Conservation (phyloP, 2,329 filamentous ascomycete species). For the Aspergillus awamori region DNA sequence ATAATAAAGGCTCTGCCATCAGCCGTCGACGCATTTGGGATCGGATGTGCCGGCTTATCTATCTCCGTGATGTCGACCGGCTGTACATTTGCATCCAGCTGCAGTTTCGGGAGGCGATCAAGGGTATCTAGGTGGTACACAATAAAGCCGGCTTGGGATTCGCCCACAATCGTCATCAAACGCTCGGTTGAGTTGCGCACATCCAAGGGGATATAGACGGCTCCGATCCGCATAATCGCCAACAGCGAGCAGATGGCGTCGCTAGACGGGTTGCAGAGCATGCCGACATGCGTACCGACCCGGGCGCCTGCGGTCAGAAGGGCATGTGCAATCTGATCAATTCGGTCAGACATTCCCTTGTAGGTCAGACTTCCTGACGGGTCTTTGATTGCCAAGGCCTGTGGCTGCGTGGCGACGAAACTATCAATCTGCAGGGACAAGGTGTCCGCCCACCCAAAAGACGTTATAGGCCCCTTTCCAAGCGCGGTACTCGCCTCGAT, state of each 20-base stretch:
- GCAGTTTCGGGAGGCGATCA: not conserved
- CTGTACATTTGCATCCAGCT: not conserved
- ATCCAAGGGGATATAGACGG: constrained; percentile 11
- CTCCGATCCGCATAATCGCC: constrained; percentile 3
- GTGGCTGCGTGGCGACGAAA: no score
- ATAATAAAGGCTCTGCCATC: not conserved
- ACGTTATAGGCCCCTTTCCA: no score
- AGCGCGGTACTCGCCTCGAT: no score
- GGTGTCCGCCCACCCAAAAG: no score
- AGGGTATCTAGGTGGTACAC: not conserved
- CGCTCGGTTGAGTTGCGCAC: not conserved
- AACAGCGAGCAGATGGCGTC: constrained; percentile 8
- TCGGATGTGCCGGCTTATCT: no score
- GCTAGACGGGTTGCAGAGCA: not conserved
- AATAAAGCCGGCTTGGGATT: no score
- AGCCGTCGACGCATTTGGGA: no score
- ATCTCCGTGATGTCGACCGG: not conserved
- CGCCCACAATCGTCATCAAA: not conserved
- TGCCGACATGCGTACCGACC: not conserved
- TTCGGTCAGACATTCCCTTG: not conserved
- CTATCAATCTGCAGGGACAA: no score
- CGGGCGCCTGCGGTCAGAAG: not conserved
- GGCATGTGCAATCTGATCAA: not conserved
- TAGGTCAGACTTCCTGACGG: not conserved
- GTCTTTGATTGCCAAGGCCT: not conserved